Evolutionary conservation across 1,284 basidiomycete species (phyloP), one percentile per base, ranked within the genome.

Genomic region (Leccinum solheimii): DNA sequence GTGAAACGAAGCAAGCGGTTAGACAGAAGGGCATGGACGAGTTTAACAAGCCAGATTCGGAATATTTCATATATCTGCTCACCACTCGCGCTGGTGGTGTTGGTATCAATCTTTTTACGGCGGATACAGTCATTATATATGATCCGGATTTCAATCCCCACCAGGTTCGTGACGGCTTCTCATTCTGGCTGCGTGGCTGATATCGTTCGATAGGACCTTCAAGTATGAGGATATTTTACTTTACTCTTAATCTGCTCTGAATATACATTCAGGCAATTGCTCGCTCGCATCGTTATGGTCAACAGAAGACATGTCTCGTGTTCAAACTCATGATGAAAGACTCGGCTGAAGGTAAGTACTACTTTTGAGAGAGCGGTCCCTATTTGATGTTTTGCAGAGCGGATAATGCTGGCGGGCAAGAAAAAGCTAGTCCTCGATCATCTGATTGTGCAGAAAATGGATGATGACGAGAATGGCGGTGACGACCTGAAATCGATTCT

Each of bases 91-190:
- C 97, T 45, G 97, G 97, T 48, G 97, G 97, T 69, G 92, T 98
- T 58, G 95, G 96, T 34, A 97, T 98, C 77, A 98, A 97, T 72
- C 82, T 97, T 54, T 89, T 82, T 84, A 89, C 79, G 60, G 94
- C 94, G 38, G 93, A 96, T 69, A 95, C 92, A 1, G 95, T 98
- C 52, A 95, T 98, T 62, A 88, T 98, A 56, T 91, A 88, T 68
- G 95, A 96, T 71, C 91, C 92, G 0, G 95, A 98, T 78, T 98
- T 95, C 76, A 98, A 98, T 70, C 95, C 95, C 14, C 95, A 97
- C 76, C 89, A 92, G 77, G 91, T 87, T 59, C 36, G 80, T 74
- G n/a, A 32, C 14, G 1, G 38, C 26, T 43, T 52, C 10, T 54
- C 50, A 27, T 63, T 45, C 19, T 30, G 38, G 19, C 23, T 26